Conservation (phyloP, 352 stramenopile genomes). For the Globisporangium irregulare region DNA sequence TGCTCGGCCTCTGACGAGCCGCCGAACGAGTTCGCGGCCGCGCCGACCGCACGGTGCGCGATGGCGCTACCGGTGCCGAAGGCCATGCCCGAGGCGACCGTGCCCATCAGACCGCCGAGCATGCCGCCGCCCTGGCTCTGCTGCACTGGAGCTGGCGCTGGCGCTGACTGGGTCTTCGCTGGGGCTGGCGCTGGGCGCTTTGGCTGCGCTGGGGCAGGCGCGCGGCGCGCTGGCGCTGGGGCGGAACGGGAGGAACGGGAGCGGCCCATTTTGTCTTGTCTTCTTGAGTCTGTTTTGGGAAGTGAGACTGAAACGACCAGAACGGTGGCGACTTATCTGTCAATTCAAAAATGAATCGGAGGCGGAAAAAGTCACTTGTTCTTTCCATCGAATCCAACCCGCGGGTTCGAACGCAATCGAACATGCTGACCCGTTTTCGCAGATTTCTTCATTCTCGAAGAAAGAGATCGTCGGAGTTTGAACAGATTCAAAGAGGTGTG, state of each 20-base stretch:
- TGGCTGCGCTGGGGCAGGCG: slow-evolving; percentile 28
- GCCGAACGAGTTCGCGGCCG: slow-evolving; percentile 70
- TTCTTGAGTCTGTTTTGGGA: slow-evolving; percentile 20
- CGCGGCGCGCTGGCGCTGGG: slow-evolving; percentile 41
- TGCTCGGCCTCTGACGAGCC: slow-evolving; percentile 27
- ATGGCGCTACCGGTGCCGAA: slow-evolving; percentile 97
- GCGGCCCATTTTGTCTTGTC: slow-evolving; percentile 48
- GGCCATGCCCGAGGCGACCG: slow-evolving; percentile 96
- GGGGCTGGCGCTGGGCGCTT: slow-evolving; percentile 43
- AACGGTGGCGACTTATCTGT: slow-evolving; percentile 13
- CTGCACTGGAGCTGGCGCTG: slow-evolving; percentile 49
- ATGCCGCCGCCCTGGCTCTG: slow-evolving; percentile 72
- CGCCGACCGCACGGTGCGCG: slow-evolving; percentile 90
- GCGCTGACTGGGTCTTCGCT: slow-evolving; percentile 44
- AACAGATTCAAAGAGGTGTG: neutral
- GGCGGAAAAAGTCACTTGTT: neutral
- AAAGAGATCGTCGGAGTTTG: neutral
- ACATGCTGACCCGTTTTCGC: neutral
- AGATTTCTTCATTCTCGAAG: neutral
- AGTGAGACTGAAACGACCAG: slow-evolving; percentile 11
- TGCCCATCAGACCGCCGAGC: slow-evolving; percentile 94
- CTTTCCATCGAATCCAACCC: slow-evolving; percentile 8
- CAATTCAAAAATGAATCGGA: slow-evolving; percentile 30
- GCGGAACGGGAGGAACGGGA: slow-evolving; percentile 60
- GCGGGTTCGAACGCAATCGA: slow-evolving; percentile 15